Evolutionary conservation across 768 basidiomycete genomes (phyloP).

Genomic region (Tubosaeta brunneosetosa): DNA sequence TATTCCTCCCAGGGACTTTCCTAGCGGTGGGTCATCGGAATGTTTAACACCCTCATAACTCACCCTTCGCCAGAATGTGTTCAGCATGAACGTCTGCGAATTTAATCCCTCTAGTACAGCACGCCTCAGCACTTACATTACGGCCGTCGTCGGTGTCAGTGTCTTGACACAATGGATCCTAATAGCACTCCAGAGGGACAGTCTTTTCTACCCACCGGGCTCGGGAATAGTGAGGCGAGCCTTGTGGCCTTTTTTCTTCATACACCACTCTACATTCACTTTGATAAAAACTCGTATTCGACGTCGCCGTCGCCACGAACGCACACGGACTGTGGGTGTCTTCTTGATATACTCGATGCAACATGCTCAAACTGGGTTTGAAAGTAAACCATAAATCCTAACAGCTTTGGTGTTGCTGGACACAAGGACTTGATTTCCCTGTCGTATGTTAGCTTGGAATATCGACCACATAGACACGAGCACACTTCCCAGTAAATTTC

Average conservation of each 20-base stretch:
- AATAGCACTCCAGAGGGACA: slow-evolving; percentile 44
- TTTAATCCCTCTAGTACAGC: slow-evolving; percentile 21
- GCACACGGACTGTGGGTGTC: too few relatives aligned
- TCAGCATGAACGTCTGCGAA: slow-evolving; percentile 31
- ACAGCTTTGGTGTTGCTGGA: too few relatives aligned
- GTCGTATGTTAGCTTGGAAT: too few relatives aligned
- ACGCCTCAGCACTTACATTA: slow-evolving; percentile 36
- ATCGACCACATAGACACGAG: too few relatives aligned
- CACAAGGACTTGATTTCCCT: too few relatives aligned
- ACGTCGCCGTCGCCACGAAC: too few relatives aligned
- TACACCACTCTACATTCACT: background rate
- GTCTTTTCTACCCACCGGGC: slow-evolving; percentile 6
- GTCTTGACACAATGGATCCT: slow-evolving; percentile 51
- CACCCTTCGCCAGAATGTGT: slow-evolving; percentile 26
- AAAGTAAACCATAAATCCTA: background rate
- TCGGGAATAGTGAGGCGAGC: slow-evolving; percentile 2
- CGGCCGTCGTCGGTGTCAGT: slow-evolving; percentile 44
- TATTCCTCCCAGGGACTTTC: slow-evolving; percentile 55
- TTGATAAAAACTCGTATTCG: background rate
- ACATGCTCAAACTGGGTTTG: slow-evolving; percentile 3
- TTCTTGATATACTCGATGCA: too few relatives aligned
- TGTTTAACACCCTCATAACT: background rate
- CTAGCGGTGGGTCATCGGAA: slow-evolving; percentile 21
- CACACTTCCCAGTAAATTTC: too few relatives aligned
- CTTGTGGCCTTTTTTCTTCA: slow-evolving; percentile 21